Percentiles rank a stretch among this genome's conserved stretches.
Conservation (phyloP, 257 asterid genomes). For the Solanum piurae region DNA sequence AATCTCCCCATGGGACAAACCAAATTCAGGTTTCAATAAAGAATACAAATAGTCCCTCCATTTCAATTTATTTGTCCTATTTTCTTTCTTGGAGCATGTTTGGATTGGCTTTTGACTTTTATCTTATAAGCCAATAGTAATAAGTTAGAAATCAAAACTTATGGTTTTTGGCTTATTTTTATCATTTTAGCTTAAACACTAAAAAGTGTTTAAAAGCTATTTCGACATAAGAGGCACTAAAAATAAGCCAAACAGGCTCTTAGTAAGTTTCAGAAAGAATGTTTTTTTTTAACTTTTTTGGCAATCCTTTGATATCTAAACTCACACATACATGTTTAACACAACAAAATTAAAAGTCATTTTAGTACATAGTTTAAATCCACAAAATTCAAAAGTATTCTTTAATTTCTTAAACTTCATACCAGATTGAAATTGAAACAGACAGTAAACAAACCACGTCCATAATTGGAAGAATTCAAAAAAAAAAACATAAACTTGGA, state of each 20-base stretch:
- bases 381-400: not conserved
- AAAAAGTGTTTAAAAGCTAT: not conserved
- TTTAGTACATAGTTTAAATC: not conserved
- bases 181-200: not conserved
- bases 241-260: not conserved
- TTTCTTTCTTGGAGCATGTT: not conserved
- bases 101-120: not conserved
- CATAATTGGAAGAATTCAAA: not conserved
- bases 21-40: not conserved
- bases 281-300: not conserved
- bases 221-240: not conserved
- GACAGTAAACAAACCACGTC: not conserved
- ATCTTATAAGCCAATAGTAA: not conserved
- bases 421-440: not conserved
- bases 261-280: not conserved
- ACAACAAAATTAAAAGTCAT: not conserved
- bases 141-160: not conserved
- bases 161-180: not conserved
- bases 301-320: not conserved
- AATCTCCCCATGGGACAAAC: not conserved
- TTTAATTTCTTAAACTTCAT: not conserved
- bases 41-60: not conserved
- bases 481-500: not conserved
- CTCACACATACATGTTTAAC: not conserved
- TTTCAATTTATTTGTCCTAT: not conserved